Percentiles rank a stretch among this genome's conserved stretches.
Evolutionary conservation across 768 basidiomycete species (phyloP).

Genomic region (Amanita polypyramis): DNA sequence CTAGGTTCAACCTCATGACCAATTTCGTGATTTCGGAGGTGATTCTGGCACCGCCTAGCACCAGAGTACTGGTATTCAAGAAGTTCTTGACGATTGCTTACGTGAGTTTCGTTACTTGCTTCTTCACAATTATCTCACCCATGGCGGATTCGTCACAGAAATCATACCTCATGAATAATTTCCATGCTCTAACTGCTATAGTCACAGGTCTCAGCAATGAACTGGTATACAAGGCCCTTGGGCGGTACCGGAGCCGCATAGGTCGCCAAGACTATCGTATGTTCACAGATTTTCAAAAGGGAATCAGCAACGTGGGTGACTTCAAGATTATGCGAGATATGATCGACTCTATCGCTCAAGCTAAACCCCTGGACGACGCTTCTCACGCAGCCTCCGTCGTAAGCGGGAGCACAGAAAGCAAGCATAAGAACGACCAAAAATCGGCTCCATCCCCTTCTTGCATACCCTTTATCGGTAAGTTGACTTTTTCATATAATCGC

Average conservation of each 20-base stretch:
- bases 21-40: slow-evolving; percentile 79
- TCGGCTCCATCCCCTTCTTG: slow-evolving; percentile 40
- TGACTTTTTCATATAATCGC: slow-evolving; percentile 1
- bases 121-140: neutral
- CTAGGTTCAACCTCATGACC: slow-evolving; percentile 76
- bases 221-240: slow-evolving; percentile 59
- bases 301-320: slow-evolving; percentile 52
- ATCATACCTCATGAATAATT: slow-evolving; percentile 69
- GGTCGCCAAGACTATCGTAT: slow-evolving; percentile 64
- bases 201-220: slow-evolving; percentile 65
- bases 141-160: slow-evolving; percentile 37
- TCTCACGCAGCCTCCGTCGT: slow-evolving; percentile 45
- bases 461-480: slow-evolving; percentile 75
- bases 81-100: slow-evolving; percentile 85
- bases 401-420: slow-evolving; percentile 31
- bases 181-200: slow-evolving; percentile 70
- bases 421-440: slow-evolving; percentile 29
- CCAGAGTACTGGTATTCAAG: slow-evolving; percentile 52
- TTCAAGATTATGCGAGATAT: slow-evolving; percentile 68
- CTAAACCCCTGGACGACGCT: slow-evolving; percentile 45
- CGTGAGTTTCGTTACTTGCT: slow-evolving; percentile 32
- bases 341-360: slow-evolving; percentile 52
- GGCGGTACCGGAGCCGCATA: slow-evolving; percentile 51
- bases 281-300: slow-evolving; percentile 59
- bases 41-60: slow-evolving; percentile 56